Base-by-base conservation (phyloP, 768 basidiomycete genomes). In the Termitomyces sp. region DNA sequence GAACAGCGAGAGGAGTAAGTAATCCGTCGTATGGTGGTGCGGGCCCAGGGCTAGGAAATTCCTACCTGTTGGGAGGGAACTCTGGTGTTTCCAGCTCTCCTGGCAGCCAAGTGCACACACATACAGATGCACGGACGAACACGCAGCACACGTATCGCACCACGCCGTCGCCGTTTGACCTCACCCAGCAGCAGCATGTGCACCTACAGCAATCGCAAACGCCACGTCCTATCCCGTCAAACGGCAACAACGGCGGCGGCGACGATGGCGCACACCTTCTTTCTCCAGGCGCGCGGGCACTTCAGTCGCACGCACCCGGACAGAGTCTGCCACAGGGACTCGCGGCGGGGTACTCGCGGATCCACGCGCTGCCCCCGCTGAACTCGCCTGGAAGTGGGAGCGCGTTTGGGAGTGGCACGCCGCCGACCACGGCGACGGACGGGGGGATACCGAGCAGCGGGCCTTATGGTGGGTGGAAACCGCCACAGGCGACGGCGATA, bases 301-400 rank as follows among this genome's bases (percentile, higher is more conserved):
- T 95, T 41, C 89, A 92, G 65, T 76, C 86, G 17, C 94, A 95
- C 62, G 92, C 91, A 1, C 94, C 94, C 0, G 94, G 94, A 1
- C 91, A 94, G 71, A 88, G 85, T 70, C 77, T 96, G 12, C 94
- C 95, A 1, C 93, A 95, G 55, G 94, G 94, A 34, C 80, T 98
- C 28, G 94, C 94, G 0, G 91, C 91, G 0, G 94, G 94, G 0
- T 86, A 94, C 66, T 94, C 91, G 28, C 80, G 94, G 56, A 87
- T 98, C 56, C 94, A 98, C 63, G 88, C 94, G 1, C 73, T 79
- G 11, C 79, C 79, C 3, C 78, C 78, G 3, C 54, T 75, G 19
- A 70, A 69, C 3, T 74, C 76, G n/a, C 69, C 74, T 32, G 62
- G 66, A 19, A 60, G 66, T 42, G 60, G 62, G n/a, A 61, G 64